Conservation (phyloP, 306 rosid species). For the Malus fusca region DNA sequence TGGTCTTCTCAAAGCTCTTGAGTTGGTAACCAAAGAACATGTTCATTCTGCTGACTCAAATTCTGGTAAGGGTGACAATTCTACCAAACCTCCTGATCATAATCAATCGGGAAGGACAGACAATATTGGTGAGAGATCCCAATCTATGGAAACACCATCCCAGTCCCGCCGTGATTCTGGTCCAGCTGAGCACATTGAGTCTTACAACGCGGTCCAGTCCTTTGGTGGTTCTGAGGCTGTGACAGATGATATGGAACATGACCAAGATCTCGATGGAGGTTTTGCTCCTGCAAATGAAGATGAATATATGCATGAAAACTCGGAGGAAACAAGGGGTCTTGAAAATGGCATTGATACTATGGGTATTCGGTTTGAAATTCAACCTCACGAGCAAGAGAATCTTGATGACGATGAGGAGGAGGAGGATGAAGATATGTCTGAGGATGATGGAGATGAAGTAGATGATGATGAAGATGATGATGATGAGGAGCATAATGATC, state of each 20-base stretch:
- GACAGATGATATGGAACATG: slow-evolving; percentile 96
- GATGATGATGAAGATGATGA: slow-evolving; percentile 82
- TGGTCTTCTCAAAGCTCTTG: slow-evolving; percentile 79
- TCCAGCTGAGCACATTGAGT: slow-evolving; percentile 48
- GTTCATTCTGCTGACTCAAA: slow-evolving; percentile 60
- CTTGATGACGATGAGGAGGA: slow-evolving; percentile 71
- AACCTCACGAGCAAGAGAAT: slow-evolving; percentile 70
- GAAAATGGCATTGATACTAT: slow-evolving; percentile 59
- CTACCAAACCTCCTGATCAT: slow-evolving; percentile 53
- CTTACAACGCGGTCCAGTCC: slow-evolving; percentile 52
- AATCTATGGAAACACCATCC: slow-evolving; percentile 57
- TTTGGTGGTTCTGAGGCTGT: slow-evolving; percentile 89
- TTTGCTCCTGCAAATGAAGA: slow-evolving; percentile 63
- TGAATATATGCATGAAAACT: slow-evolving; percentile 80
- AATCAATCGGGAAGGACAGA: slow-evolving; percentile 46
- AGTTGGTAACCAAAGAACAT: slow-evolving; percentile 82
- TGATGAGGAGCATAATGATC: slow-evolving; percentile 88
- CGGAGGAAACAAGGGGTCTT: slow-evolving; percentile 63
- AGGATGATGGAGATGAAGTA: slow-evolving; percentile 85
- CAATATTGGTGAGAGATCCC: slow-evolving; percentile 46
- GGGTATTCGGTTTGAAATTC: slow-evolving; percentile 67
- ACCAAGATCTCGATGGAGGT: slow-evolving; percentile 76
- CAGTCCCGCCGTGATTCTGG: slow-evolving; percentile 49
- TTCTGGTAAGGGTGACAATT: slow-evolving; percentile 56
- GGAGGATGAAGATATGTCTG: slow-evolving; percentile 93